phyloP scores from a whole-genome alignment of 257 asterid species.

The Plantago ovata region DNA sequence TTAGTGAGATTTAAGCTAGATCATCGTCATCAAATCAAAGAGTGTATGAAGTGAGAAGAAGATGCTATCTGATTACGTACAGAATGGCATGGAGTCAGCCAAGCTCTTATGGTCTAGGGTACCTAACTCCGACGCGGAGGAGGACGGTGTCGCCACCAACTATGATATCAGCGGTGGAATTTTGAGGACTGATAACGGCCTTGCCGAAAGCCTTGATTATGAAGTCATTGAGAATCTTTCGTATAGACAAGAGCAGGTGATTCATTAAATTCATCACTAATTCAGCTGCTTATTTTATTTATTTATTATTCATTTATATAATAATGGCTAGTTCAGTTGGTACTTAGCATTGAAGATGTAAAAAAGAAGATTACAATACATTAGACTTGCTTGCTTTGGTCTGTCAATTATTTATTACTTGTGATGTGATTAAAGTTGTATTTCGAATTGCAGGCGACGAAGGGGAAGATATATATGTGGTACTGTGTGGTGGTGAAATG shows the following conservation, averaged over 20 bases:
- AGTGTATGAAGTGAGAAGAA: not conserved
- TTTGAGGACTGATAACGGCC: slow-evolving; percentile 40
- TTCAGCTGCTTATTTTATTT: slow-evolving; percentile 2
- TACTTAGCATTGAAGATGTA: too few relatives aligned
- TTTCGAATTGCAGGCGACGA: slow-evolving; percentile 54
- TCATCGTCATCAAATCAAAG: not conserved
- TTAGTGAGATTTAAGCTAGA: too few relatives aligned
- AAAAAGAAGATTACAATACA: too few relatives aligned
- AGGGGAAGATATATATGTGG: slow-evolving; percentile 80
- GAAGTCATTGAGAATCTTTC: slow-evolving; percentile 90
- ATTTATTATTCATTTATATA: too few relatives aligned
- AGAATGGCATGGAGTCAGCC: slow-evolving; percentile 84
- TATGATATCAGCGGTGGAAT: slow-evolving; percentile 33
- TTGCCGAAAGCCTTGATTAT: slow-evolving; percentile 90
- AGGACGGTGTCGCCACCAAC: slow-evolving; percentile 24
- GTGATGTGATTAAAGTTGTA: slow-evolving; percentile 20
- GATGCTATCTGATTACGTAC: slow-evolving; percentile 78
- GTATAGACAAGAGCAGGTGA: slow-evolving; percentile 85
- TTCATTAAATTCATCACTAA: slow-evolving; percentile 6
- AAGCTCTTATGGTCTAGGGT: slow-evolving; percentile 85
- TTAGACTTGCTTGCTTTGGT: too few relatives aligned
- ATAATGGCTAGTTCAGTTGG: too few relatives aligned
- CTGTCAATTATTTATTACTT: too few relatives aligned
- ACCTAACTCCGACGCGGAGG: slow-evolving; percentile 69
- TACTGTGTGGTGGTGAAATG: slow-evolving; percentile 80